Evolutionary conservation across 495 filamentous ascomycete species (phyloP), one percentile per base, ranked within the genome.

Genomic region (Apiosordaria backusii): DNA sequence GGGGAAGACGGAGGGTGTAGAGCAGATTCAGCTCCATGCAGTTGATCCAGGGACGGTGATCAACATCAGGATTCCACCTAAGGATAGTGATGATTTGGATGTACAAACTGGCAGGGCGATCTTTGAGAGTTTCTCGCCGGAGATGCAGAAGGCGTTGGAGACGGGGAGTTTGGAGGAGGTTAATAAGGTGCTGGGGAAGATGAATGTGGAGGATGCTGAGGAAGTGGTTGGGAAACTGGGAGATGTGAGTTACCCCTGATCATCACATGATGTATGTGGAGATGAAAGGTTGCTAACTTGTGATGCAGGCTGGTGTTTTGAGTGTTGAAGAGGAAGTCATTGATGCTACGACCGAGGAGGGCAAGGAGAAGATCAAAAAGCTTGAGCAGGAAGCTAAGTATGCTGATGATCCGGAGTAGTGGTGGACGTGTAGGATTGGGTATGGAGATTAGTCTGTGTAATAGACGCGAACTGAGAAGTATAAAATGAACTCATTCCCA

Each of bases 11-110:
- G 85, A 79, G 35, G 90, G 89, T 10, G 90, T 96, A n/a, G 94
- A 98, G 80, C 94, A 97, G 75, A 98, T 99, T 71, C 95, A 99
- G 79, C 82, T 99, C 23, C 95, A 99, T 74, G 93, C 95, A 18
- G 92, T 98, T 23, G 93, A 98, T 71, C 93, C 94, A 15, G 91
- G 90, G 65, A 97, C 95, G 2, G 88, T 88, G 60, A 98, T 99
- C 72, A 92, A 91, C 77, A 97, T 99, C 78, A 85, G 78, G 50
- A 87, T 97, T 15, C 88, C 88, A 50, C 86, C 91, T 13, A 74
- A 80, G 16, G 80, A 83, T 57, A 90, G 87, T 70, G 79, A 85
- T 13, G 90, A 93, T 23, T 83, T 86, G 16, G 84, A 79, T 16
- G 89, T 87, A 69, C 80, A 89, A 65, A 79, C 84, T 65, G 87